phyloP scores from a whole-genome alignment of 1,284 basidiomycete genomes.

The Leccinum insolens region DNA sequence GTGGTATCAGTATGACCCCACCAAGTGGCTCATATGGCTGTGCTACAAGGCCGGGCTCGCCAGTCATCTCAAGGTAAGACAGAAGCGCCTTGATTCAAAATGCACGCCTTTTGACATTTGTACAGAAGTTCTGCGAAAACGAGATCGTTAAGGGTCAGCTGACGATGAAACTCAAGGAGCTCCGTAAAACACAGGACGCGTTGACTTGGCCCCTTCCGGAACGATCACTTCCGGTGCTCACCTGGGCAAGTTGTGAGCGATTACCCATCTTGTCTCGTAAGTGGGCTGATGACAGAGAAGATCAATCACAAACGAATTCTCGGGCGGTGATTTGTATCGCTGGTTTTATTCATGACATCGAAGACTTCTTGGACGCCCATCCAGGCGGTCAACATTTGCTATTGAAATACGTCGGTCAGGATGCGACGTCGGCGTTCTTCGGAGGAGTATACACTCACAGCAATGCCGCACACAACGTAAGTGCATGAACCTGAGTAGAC shows the following conservation, averaged over 20 bases:
- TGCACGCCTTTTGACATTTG: neutral
- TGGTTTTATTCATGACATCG: constrained; percentile 9
- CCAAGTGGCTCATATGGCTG: constrained; percentile 86
- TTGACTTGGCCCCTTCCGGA: constrained; percentile 70
- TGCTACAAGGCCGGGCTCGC: constrained; percentile 70
- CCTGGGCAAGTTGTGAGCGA: constrained; percentile 5
- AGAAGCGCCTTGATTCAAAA: neutral
- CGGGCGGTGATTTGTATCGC: constrained; percentile 2
- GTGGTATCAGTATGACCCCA: constrained; percentile 87
- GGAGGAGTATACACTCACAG: constrained; percentile 91
- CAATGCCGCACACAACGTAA: constrained; percentile 80
- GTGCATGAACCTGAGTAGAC: constrained; percentile 18
- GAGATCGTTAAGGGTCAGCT: constrained; percentile 87
- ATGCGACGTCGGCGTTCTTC: constrained; percentile 89
- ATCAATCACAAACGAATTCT: constrained; percentile 8
- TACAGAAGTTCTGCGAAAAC: constrained; percentile 78
- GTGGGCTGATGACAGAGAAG: constrained; percentile 1
- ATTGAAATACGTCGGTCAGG: constrained; percentile 71
- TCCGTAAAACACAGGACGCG: constrained; percentile 67
- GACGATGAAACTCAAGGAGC: constrained; percentile 86
- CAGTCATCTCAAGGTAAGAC: constrained; percentile 71
- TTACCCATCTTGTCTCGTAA: neutral
- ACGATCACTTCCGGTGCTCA: constrained; percentile 4
- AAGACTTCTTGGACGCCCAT: constrained; percentile 42
- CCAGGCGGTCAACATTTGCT: constrained; percentile 71